Base-by-base conservation (phyloP, 805 yeast species). In the Yamadazyma olivae region DNA sequence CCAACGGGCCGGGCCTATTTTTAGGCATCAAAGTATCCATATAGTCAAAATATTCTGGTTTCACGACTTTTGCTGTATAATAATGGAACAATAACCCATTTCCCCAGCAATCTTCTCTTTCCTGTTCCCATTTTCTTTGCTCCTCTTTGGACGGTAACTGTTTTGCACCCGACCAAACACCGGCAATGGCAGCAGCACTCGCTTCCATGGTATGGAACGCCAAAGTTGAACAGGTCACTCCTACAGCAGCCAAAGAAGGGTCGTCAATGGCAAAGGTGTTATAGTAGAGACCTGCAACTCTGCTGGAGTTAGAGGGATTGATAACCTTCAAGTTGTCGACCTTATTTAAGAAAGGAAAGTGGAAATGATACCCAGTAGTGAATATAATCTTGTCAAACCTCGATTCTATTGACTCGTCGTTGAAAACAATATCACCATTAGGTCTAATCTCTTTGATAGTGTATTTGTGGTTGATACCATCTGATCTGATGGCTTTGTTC, bases 141-240 rank as follows among this genome's bases (percentile, higher is more conserved):
- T 64, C 71, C 18, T 61, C 61, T 12, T 49, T 41, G 0, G 64
- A 28, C 1, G 81, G 80, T 17, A 74, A 49, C 8, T 43, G 10
- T 17, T 50, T 55, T 19, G 57, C 56, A 5, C 54, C 53, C 2
- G 76, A 59, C 77, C 79, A 76, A 3, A 74, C 70, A n/a, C 81
- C 81, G 12, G 77, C 75, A 33, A 76, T 57, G 0, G 79, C 78
- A n/a, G 77, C 71, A 1, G 78, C 75, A 31, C 64, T 56, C 2
- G 71, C 59, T 46, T 77, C 82, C 44, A 74, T 70, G 12, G 71
- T 61, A 33, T 71, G 70, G 57, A 74, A 75, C 42, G 68, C 64
- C 17, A 72, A 48, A 2, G 71, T 67, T 1, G 75, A 64, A 2
- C 69, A 47, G 12, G 72, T 55, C 6, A 60, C 56, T 0, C 76